A percentile compares a stretch with the other conserved stretches of the same genome.
Evolutionary conservation across 1,139 yeast species (phyloP).

Genomic region (Eremothecium sinecaudum): DNA sequence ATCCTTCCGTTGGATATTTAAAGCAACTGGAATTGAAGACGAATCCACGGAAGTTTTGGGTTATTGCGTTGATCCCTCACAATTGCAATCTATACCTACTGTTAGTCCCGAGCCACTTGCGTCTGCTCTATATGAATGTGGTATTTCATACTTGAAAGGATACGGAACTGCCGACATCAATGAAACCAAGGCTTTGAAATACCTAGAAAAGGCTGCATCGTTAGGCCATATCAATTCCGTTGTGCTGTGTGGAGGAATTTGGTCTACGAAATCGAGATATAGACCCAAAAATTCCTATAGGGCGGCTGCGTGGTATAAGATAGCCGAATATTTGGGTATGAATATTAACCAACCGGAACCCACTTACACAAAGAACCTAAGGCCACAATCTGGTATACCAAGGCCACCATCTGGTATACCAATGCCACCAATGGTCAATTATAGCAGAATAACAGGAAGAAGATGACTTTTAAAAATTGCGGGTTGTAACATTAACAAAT

Average conservation of each 20-base stretch:
- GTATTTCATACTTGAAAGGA: constrained; percentile 50
- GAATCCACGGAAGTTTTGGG: constrained; percentile 22
- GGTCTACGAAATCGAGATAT: constrained; percentile 50
- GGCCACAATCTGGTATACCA: too few species aligned
- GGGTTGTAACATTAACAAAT: too few species aligned
- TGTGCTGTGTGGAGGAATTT: constrained; percentile 62
- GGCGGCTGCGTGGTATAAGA: constrained; percentile 66
- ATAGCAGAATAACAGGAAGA: too few species aligned
- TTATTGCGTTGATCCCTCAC: constrained; percentile 30
- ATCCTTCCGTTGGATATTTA: constrained; percentile 54
- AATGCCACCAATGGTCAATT: too few species aligned
- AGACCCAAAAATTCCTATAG: constrained; percentile 49
- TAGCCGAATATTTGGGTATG: too few species aligned
- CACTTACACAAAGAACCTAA: too few species aligned
- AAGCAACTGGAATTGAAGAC: constrained; percentile 35
- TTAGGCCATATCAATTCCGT: constrained; percentile 64
- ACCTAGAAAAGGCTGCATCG: constrained; percentile 57
- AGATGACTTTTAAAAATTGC: too few species aligned
- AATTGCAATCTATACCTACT: constrained; percentile 23
- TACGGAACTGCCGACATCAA: constrained; percentile 46
- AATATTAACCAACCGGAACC: too few species aligned
- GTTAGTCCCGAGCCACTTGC: constrained; percentile 28
- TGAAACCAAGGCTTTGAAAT: constrained; percentile 49
- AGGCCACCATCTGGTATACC: too few species aligned
- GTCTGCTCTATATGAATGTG: constrained; percentile 50